phyloP scores from a whole-genome alignment of 2,329 filamentous ascomycete genomes.

The Macrophomina tecta region DNA sequence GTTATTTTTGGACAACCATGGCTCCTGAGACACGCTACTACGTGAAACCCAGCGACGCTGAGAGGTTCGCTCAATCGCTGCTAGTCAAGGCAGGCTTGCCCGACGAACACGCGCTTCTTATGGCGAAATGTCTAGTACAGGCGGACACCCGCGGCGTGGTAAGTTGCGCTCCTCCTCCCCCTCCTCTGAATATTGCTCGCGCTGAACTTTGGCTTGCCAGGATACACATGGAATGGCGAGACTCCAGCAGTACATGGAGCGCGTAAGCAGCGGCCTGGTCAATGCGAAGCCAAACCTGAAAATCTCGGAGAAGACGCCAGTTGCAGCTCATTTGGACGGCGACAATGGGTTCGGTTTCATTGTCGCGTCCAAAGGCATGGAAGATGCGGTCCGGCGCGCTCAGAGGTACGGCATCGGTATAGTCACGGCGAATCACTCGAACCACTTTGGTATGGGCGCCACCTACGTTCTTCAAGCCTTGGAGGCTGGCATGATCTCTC shows the following conservation, averaged over 20 bases:
- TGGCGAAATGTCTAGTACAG: constrained; percentile 8
- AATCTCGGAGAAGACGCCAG: constrained; percentile 35
- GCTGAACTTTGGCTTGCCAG: background rate
- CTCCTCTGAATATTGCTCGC: background rate
- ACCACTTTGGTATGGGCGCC: constrained; percentile 40
- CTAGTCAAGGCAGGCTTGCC: background rate
- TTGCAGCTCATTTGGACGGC: constrained; percentile 38
- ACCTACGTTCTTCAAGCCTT: constrained; percentile 36
- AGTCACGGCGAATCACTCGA: constrained; percentile 34
- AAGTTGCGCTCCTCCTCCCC: background rate
- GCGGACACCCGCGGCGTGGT: background rate
- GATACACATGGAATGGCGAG: background rate
- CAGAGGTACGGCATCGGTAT: constrained; percentile 35
- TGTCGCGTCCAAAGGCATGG: constrained; percentile 34
- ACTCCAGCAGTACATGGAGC: constrained; percentile 21
- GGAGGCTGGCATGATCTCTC: constrained; percentile 64
- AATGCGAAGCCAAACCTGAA: constrained; percentile 1
- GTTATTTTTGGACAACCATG: background rate
- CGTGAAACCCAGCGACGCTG: background rate
- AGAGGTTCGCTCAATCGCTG: background rate
- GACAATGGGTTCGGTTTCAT: constrained; percentile 41
- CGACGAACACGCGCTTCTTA: background rate
- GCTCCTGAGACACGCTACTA: background rate
- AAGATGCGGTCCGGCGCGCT: constrained; percentile 31
- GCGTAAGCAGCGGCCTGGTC: constrained; percentile 6